Conservation (phyloP, 768 basidiomycete species). For the Boletus sp. region DNA sequence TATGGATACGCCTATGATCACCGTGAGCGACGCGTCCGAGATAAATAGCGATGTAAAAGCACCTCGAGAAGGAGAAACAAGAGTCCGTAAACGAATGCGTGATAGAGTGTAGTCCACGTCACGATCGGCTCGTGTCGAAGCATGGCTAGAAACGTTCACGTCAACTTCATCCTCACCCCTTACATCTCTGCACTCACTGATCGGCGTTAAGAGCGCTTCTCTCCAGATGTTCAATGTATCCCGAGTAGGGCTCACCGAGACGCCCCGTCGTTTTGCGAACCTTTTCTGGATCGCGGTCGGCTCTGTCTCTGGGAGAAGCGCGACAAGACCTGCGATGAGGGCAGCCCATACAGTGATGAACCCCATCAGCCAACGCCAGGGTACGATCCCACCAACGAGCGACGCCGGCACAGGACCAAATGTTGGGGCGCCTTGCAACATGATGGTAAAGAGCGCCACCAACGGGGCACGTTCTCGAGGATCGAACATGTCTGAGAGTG, state of each 20-base stretch:
- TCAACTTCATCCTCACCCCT: neutral
- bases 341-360: conserved; percentile 26
- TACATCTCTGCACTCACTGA: conserved; percentile 18
- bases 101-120: conserved; percentile 17
- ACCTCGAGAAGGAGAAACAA: conserved; percentile 31
- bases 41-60: neutral
- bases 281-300: too few relatives aligned
- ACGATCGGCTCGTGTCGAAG: conserved; percentile 4
- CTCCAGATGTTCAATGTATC: conserved; percentile 17
- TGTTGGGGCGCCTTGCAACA: conserved; percentile 31
- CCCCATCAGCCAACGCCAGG: conserved; percentile 22
- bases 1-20: conserved; percentile 21
- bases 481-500: conserved; percentile 30
- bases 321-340: conserved; percentile 13
- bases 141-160: conserved; percentile 17
- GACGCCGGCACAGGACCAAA: conserved; percentile 29
- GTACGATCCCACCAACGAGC: conserved; percentile 13
- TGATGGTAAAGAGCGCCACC: conserved; percentile 30
- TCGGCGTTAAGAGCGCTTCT: conserved; percentile 24
- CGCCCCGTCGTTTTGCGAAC: conserved; percentile 7
- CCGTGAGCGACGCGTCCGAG: neutral
- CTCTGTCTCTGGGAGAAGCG: conserved; percentile 16
- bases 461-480: conserved; percentile 29
- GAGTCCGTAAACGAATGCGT: conserved; percentile 30
- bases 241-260: neutral